phyloP scores from a whole-genome alignment of 352 stramenopile species.

The Phytophthora cryptogea region DNA sequence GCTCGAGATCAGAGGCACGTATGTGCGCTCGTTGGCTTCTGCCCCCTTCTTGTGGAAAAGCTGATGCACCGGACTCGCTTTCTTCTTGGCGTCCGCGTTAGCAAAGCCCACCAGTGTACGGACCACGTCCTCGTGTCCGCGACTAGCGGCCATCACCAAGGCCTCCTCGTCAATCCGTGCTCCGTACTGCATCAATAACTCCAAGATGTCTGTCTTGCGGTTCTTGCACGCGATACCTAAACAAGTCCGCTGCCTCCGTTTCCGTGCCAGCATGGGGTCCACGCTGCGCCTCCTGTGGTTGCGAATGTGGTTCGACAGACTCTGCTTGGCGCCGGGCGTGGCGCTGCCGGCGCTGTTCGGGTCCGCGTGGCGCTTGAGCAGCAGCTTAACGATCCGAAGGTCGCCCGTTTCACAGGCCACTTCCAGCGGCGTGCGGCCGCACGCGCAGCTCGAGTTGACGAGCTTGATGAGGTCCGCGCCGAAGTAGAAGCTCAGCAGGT shows the following conservation, averaged over 20 bases:
- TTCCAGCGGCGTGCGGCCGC: conserved; percentile 72
- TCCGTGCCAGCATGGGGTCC: conserved; percentile 26
- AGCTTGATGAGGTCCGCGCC: conserved; percentile 60
- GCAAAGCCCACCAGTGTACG: conserved; percentile 42
- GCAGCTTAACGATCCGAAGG: conserved; percentile 57
- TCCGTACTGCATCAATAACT: conserved; percentile 67
- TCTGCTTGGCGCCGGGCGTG: conserved; percentile 18
- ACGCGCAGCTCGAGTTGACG: conserved; percentile 68
- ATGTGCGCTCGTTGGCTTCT: conserved; percentile 21
- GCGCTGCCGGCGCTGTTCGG: conserved; percentile 43
- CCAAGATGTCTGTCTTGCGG: conserved; percentile 49
- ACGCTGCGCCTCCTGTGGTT: conserved; percentile 36
- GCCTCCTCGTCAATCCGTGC: conserved; percentile 65
- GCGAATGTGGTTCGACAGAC: conserved; percentile 34
- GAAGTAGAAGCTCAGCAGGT: conserved; percentile 72
- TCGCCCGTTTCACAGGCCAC: conserved; percentile 65
- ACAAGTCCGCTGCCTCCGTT: conserved; percentile 50
- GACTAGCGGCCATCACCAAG: conserved; percentile 47
- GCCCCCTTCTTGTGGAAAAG: conserved; percentile 42
- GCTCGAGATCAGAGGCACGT: conserved; percentile 41
- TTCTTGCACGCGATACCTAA: conserved; percentile 56
- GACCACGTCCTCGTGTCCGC: conserved; percentile 49
- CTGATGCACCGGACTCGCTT: conserved; percentile 34
- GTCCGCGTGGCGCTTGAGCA: conserved; percentile 64
- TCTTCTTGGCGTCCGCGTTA: conserved; percentile 32